Evolutionary conservation across 306 rosid species (phyloP), one percentile per base, ranked within the genome.

Genomic region (Cicer yamashitae): DNA sequence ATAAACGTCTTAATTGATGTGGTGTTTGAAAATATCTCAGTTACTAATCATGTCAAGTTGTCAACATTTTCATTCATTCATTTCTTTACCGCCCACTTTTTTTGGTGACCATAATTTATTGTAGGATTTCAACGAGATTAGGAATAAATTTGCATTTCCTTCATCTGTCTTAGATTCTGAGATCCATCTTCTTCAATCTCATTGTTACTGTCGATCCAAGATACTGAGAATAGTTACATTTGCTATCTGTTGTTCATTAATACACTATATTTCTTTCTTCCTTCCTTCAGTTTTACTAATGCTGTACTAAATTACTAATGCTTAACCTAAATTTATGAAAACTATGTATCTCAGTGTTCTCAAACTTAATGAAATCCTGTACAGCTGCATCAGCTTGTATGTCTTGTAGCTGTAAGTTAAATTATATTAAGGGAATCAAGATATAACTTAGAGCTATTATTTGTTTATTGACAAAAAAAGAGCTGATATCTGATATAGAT

Each of bases 1-100:
- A 66, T 77, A 47, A 38, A 44, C 57, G 57, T 57, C 20, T 56
- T 54, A 46, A 66, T 6, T 76, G 44, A 57, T 45, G 58, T 67
- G 74, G 50, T 77, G 61, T 77, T 79, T 40, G 73, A 71, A 61
- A 60, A 61, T 78, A 71, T 9, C 18, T 48, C 40, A 1, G 41
- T 52, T 18, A 61, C 34, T 61, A 61, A 60, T 70, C 77, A 59
- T 66, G 57, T 11, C 47, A 66, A 76, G 53, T 64, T 46, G 39
- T 57, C 44, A 69, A 38, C 15, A 77, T 37, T 46, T 68, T 44
- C 54, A 59, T 45, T 25, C 64, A 10, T 44, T 44, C 46, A 58
- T 48, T 17, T 46, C 60, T 68, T 69, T 47, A 59, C 39, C 15
- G n/a, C 10, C 45, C 37, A 40, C 37, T 25, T 46, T n/a, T 64